Percentiles rank a stretch among this genome's conserved stretches.
Conservation (phyloP, 2,329 filamentous ascomycete species). For the Byssothecium circinans region DNA sequence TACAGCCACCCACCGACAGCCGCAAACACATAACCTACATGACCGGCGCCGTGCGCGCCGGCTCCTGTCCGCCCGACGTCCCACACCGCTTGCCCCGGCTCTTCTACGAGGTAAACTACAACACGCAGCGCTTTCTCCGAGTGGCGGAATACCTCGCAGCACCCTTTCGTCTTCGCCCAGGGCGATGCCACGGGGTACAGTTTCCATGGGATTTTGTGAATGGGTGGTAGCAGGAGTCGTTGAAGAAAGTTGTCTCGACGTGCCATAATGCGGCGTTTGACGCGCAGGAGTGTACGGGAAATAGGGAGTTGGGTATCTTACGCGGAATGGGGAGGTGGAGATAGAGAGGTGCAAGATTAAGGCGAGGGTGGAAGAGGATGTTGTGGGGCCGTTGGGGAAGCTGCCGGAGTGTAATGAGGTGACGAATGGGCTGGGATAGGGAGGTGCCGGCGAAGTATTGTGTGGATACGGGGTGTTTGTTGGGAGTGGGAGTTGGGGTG, state of each 20-base stretch:
- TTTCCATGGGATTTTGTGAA: conserved; percentile 72
- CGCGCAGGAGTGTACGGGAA: background rate
- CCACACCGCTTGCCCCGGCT: conserved; percentile 59
- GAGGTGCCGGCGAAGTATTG: background rate
- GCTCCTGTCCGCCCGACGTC: conserved; percentile 56
- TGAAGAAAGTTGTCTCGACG: conserved; percentile 52
- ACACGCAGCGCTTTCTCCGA: conserved; percentile 53
- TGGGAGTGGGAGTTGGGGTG: background rate
- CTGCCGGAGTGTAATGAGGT: background rate
- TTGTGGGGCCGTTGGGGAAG: background rate
- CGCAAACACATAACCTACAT: conserved; percentile 62
- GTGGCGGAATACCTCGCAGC: conserved; percentile 42
- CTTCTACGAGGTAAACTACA: conserved; percentile 60
- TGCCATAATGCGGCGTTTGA: background rate
- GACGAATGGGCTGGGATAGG: background rate
- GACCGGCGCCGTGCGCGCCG: conserved; percentile 52
- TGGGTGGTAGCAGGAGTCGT: conserved; percentile 67
- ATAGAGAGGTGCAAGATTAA: background rate
- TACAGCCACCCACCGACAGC: conserved; percentile 59
- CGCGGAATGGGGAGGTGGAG: background rate
- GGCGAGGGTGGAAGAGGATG: background rate
- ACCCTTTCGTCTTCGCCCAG: conserved; percentile 63
- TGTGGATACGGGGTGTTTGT: background rate
- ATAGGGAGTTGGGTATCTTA: background rate
- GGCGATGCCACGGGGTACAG: conserved; percentile 71